These are phyloP conservation scores for Sporisorium iseilematis-ciliati DNA, from an alignment of 1,284 basidiomycete species.

Conservation along the genomic window DNA sequence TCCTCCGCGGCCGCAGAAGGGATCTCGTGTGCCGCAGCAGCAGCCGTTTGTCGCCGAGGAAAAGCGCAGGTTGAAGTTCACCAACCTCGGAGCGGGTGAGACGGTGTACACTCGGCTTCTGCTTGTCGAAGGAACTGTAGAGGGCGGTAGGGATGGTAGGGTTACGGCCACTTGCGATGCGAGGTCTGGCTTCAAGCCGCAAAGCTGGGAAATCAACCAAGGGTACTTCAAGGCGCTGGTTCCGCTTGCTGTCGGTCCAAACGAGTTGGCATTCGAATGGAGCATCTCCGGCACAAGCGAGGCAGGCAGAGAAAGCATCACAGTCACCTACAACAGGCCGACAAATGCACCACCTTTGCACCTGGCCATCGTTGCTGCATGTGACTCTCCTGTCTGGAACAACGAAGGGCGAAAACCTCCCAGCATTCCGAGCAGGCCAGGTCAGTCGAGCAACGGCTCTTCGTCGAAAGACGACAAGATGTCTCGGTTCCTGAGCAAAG, in stretches of 20 bases:
- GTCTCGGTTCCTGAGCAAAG: constrained; percentile 26
- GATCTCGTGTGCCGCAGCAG: not conserved
- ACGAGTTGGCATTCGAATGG: constrained; percentile 28
- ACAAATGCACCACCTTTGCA: constrained; percentile 30
- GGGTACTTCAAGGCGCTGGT: constrained; percentile 50
- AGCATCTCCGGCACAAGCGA: not conserved
- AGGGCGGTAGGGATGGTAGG: constrained; percentile 8
- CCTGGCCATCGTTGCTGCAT: constrained; percentile 41
- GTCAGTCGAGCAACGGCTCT: not conserved
- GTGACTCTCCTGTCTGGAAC: constrained; percentile 42
- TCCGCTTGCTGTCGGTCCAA: constrained; percentile 29
- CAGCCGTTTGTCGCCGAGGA: not conserved
- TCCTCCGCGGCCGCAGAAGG: constrained; percentile 1
- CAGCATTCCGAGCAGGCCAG: constrained; percentile 4
- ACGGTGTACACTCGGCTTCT: constrained; percentile 43
- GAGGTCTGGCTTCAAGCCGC: constrained; percentile 22
- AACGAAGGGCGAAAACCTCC: constrained; percentile 19
- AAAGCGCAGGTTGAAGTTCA: constrained; percentile 11
- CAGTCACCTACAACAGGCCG: constrained; percentile 21
- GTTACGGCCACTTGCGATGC: constrained; percentile 17
- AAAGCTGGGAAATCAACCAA: constrained; percentile 43
- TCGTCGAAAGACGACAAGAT: constrained; percentile 12
- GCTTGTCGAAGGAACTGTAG: constrained; percentile 32
- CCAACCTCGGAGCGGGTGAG: constrained; percentile 28
- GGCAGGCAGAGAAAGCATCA: not conserved